Evolutionary conservation across 2,329 filamentous ascomycete genomes (phyloP).

Genomic region (Colletotrichum filicis): DNA sequence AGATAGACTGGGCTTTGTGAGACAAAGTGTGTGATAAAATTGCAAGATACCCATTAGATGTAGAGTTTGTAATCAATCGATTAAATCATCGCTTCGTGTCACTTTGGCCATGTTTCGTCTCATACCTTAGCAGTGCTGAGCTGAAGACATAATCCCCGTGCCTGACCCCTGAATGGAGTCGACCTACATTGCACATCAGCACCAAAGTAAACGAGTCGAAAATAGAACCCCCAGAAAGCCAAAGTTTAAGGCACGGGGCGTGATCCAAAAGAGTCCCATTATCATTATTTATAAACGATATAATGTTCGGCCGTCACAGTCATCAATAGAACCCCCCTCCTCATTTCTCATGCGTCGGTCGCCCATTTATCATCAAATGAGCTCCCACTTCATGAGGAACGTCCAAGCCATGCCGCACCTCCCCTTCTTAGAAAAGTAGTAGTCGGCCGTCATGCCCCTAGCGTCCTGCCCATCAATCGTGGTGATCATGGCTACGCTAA

Average conservation of each 20-base stretch:
- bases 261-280: conserved; percentile 8
- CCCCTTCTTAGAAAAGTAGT: conserved; percentile 57
- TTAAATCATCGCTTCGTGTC: not conserved
- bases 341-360: not conserved
- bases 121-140: not conserved
- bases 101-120: not conserved
- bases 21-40: not conserved
- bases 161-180: too few relatives aligned
- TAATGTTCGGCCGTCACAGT: conserved; percentile 16
- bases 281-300: conserved; percentile 19
- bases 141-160: not conserved
- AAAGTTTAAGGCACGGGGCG: too few relatives aligned
- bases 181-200: not conserved
- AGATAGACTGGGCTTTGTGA: not conserved
- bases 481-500: conserved; percentile 72
- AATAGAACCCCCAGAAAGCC: not conserved
- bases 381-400: conserved; percentile 60
- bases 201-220: not conserved
- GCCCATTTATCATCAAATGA: conserved; percentile 48
- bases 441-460: conserved; percentile 59
- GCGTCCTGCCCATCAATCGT: conserved; percentile 58
- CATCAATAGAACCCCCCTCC: not conserved
- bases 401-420: conserved; percentile 56
- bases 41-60: not conserved
- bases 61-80: not conserved